phyloP scores from a whole-genome alignment of 169 alveolate genomes.

The Theileria luwenshuni region DNA sequence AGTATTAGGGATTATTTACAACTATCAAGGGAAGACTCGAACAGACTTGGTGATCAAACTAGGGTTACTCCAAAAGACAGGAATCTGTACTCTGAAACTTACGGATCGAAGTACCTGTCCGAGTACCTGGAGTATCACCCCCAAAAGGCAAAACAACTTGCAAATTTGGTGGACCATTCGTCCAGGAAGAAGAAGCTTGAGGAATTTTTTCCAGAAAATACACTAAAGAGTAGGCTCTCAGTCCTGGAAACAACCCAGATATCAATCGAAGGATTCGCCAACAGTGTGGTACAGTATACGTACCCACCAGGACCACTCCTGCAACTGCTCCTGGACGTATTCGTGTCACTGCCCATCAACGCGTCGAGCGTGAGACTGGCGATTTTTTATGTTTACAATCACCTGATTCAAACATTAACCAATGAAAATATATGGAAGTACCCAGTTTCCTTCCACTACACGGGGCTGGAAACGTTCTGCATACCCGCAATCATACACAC shows the following conservation, averaged over 20 bases:
- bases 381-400: slow-evolving; percentile 66
- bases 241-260: slow-evolving; percentile 58
- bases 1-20: too few relatives aligned
- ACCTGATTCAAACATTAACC: slow-evolving; percentile 49
- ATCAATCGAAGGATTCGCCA: slow-evolving; percentile 43
- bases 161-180: slow-evolving; percentile 22
- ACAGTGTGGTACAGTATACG: slow-evolving; percentile 36
- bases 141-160: slow-evolving; percentile 23
- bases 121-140: slow-evolving; percentile 55
- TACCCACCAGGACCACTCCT: slow-evolving; percentile 68
- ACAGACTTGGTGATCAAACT: too few relatives aligned
- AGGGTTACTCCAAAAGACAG: too few relatives aligned
- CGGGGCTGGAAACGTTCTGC: slow-evolving; percentile 57
- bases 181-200: slow-evolving; percentile 43
- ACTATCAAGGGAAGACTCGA: too few relatives aligned
- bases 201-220: slow-evolving; percentile 60
- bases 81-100: neutral
- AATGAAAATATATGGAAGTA: slow-evolving; percentile 31
- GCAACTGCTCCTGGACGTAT: slow-evolving; percentile 52
- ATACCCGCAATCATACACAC: slow-evolving; percentile 60
- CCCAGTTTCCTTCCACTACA: slow-evolving; percentile 26
- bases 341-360: slow-evolving; percentile 54
- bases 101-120: slow-evolving; percentile 52
- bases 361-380: slow-evolving; percentile 48
- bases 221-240: slow-evolving; percentile 23